A percentile compares a stretch with the other conserved stretches of the same genome.
These are phyloP conservation scores for Stephanodiscus minutulus DNA, from an alignment of 108 stramenopile genomes.

Conservation along the genomic window DNA sequence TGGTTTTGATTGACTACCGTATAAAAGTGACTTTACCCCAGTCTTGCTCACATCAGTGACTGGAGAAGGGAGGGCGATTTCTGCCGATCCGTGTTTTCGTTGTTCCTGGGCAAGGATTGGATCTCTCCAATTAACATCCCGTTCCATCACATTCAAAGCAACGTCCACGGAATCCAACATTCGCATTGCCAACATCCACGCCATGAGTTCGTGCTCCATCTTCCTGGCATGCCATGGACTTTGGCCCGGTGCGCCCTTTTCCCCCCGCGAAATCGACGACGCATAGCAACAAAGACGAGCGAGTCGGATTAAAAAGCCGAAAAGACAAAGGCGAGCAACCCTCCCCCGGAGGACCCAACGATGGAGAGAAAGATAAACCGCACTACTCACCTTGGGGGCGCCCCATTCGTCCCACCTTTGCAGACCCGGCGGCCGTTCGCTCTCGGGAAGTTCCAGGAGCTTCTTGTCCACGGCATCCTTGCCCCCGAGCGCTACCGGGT, in stretches of 20 bases:
- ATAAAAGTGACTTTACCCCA: constrained; percentile 55
- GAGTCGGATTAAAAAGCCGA: too few species aligned
- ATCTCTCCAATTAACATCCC: constrained; percentile 32
- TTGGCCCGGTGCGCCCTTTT: constrained; percentile 64
- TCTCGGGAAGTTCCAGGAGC: constrained; percentile 29
- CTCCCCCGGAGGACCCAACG: too few species aligned
- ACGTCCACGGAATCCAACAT: constrained; percentile 72
- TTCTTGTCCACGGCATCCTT: constrained; percentile 52
- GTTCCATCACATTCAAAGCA: constrained; percentile 50
- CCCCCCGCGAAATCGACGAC: too few species aligned
- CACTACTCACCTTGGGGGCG: too few species aligned
- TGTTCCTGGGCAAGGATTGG: constrained; percentile 17
- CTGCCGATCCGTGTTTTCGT: constrained; percentile 1
- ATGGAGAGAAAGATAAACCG: too few species aligned
- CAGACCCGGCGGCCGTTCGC: constrained; percentile 63
- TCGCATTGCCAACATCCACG: constrained; percentile 82
- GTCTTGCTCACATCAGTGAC: constrained; percentile 31
- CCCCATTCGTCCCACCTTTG: constrained; percentile 86
- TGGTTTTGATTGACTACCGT: constrained; percentile 43
- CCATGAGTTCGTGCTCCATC: constrained; percentile 81
- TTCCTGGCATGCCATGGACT: constrained; percentile 85
- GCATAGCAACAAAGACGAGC: too few species aligned
- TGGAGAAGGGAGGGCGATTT: constrained; percentile 33
- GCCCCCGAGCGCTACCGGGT: constrained; percentile 65
- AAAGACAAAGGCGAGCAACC: too few species aligned